phyloP scores from a whole-genome alignment of 768 basidiomycete genomes.

The Podaxis carcinomalis region DNA sequence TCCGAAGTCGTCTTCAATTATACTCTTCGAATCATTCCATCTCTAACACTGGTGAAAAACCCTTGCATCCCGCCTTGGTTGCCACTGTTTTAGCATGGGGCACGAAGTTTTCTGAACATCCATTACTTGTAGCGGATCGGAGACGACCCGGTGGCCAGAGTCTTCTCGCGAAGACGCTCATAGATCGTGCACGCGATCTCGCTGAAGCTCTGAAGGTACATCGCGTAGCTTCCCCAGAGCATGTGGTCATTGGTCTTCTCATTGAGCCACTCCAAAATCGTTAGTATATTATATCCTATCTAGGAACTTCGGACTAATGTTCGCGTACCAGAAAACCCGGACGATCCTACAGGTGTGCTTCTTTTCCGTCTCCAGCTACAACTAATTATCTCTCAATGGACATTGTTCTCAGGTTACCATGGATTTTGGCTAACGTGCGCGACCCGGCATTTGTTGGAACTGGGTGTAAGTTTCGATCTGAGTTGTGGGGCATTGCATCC shows the following conservation, averaged over 20 bases:
- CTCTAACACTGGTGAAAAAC: constrained; percentile 29
- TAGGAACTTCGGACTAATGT: constrained; percentile 9
- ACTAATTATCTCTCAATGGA: constrained; percentile 15
- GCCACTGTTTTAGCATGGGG: constrained; percentile 91
- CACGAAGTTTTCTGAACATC: constrained; percentile 90
- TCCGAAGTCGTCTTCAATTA: constrained; percentile 66
- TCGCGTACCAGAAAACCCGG: constrained; percentile 56
- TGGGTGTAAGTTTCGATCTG: constrained; percentile 49
- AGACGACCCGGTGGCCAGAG: constrained; percentile 68
- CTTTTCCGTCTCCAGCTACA: constrained; percentile 8
- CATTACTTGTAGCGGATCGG: constrained; percentile 75
- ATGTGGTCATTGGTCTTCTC: constrained; percentile 76
- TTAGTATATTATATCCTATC: constrained; percentile 39
- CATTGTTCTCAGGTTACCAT: constrained; percentile 56
- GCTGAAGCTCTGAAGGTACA: constrained; percentile 87
- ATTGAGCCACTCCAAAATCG: constrained; percentile 86
- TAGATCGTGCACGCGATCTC: constrained; percentile 79
- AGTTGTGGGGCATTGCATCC: not conserved
- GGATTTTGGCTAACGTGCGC: constrained; percentile 81
- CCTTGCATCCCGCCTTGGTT: constrained; percentile 68
- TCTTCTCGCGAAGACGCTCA: constrained; percentile 68
- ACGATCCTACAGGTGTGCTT: constrained; percentile 61
- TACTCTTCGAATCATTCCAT: constrained; percentile 24
- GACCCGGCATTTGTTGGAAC: constrained; percentile 73
- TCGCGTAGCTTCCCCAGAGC: constrained; percentile 72